These are phyloP conservation scores for Hypoxylon lienhwacheense DNA, from an alignment of 495 filamentous ascomycete genomes.

Conservation along the genomic window DNA sequence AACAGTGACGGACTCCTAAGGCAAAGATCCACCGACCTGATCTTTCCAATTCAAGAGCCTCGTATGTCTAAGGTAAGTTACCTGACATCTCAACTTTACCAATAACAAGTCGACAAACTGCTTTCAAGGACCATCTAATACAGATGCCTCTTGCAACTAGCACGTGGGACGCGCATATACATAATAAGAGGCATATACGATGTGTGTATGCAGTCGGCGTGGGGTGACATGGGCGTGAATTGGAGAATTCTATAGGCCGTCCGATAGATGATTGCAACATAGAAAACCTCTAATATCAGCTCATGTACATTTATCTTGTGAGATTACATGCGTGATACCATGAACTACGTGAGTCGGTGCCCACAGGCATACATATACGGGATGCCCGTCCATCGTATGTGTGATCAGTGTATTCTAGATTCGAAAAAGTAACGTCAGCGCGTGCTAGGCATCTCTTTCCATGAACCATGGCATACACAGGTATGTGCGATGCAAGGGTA, in stretches of 20 bases:
- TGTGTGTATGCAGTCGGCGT: neutral
- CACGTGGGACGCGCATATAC: neutral
- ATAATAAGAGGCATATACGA: neutral
- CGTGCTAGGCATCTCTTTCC: too few relatives aligned
- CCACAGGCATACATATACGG: too few relatives aligned
- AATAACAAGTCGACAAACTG: constrained; percentile 1
- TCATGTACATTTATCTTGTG: neutral
- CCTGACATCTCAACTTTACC: constrained; percentile 4
- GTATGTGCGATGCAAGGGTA: too few relatives aligned
- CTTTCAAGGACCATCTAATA: constrained; percentile 2
- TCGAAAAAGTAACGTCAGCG: too few relatives aligned
- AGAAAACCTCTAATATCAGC: too few relatives aligned
- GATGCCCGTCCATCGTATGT: too few relatives aligned
- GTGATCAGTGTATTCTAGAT: too few relatives aligned
- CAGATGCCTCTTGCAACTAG: neutral
- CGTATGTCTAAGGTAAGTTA: neutral
- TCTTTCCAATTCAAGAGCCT: neutral
- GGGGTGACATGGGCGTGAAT: neutral
- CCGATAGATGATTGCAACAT: neutral
- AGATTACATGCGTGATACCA: too few relatives aligned
- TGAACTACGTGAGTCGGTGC: too few relatives aligned
- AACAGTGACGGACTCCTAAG: neutral
- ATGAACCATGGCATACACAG: too few relatives aligned
- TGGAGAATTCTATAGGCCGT: neutral
- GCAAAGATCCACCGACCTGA: constrained; percentile 2